A percentile compares a stretch with the other conserved stretches of the same genome.
Conservation (phyloP, 345 rosid genomes). For the Lagerstroemia speciosa region DNA sequence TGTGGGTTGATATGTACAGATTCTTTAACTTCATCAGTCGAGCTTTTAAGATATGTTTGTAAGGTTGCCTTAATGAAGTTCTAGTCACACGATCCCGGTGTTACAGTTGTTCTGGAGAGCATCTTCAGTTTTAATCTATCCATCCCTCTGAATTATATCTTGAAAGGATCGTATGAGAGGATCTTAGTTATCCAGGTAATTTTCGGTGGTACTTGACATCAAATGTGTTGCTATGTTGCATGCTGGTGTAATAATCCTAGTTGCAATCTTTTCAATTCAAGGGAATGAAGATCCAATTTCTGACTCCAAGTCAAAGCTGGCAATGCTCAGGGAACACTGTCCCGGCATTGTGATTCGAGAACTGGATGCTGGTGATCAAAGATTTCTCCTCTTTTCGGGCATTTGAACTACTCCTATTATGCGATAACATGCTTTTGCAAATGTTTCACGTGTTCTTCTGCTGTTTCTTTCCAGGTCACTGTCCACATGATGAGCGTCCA, state of each 20-base stretch:
- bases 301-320: conserved; percentile 52
- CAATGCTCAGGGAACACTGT: conserved; percentile 52
- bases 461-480: conserved; percentile 44
- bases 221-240: neutral
- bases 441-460: neutral
- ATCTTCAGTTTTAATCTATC: conserved; percentile 76
- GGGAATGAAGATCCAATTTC: conserved; percentile 86
- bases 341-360: conserved; percentile 34
- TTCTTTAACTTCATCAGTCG: neutral
- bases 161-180: conserved; percentile 46
- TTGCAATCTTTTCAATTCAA: conserved; percentile 12
- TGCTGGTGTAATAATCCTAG: neutral
- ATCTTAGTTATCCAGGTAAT: conserved; percentile 66
- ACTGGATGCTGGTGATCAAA: conserved; percentile 56
- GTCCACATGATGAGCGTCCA: conserved; percentile 82
- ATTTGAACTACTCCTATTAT: neutral
- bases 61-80: conserved; percentile 31
- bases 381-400: neutral
- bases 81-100: conserved; percentile 89
- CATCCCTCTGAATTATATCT: conserved; percentile 63
- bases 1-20: neutral
- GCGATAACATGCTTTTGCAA: neutral
- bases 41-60: neutral
- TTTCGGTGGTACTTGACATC: neutral
- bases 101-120: conserved; percentile 62